These are phyloP conservation scores for Cordyceps cicadae DNA, from an alignment of 2,329 filamentous ascomycete genomes.

Conservation along the genomic window DNA sequence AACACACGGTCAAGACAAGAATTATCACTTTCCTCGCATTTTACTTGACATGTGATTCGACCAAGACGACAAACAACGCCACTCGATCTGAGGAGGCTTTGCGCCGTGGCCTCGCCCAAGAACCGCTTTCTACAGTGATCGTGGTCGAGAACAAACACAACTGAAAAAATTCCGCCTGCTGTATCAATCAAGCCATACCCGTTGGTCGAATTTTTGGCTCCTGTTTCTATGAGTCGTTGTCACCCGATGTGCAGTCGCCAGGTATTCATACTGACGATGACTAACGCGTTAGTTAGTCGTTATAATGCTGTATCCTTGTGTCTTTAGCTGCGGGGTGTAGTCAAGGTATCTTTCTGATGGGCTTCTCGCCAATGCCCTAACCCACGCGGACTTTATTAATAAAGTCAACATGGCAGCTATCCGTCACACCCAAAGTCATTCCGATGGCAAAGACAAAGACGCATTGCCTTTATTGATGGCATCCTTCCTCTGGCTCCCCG, in stretches of 20 bases:
- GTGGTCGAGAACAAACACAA: slow-evolving; percentile 69
- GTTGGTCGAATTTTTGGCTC: no score
- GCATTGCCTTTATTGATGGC: slow-evolving; percentile 71
- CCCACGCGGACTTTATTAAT: slow-evolving; percentile 77
- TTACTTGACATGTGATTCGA: no score
- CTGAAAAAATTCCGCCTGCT: slow-evolving; percentile 37
- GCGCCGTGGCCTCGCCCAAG: slow-evolving; percentile 74
- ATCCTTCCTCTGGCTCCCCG: slow-evolving; percentile 59
- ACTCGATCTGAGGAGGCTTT: slow-evolving; percentile 66
- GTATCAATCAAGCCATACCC: no score
- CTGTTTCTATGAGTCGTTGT: no score
- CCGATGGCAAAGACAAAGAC: slow-evolving; percentile 81
- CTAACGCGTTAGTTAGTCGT: no score
- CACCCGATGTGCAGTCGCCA: no score
- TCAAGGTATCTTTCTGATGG: slow-evolving; percentile 53
- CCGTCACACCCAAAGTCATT: slow-evolving; percentile 66
- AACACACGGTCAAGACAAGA: no score
- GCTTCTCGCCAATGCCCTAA: slow-evolving; percentile 66
- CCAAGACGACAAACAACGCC: no score
- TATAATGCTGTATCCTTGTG: background rate
- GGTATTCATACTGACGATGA: no score
- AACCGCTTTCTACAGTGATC: slow-evolving; percentile 72
- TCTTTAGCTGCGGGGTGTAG: background rate
- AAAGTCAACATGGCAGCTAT: slow-evolving; percentile 82
- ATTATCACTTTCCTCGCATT: no score